These are phyloP conservation scores for Wickerhamiella azyma DNA, from an alignment of 805 yeast species.

Conservation along the genomic window DNA sequence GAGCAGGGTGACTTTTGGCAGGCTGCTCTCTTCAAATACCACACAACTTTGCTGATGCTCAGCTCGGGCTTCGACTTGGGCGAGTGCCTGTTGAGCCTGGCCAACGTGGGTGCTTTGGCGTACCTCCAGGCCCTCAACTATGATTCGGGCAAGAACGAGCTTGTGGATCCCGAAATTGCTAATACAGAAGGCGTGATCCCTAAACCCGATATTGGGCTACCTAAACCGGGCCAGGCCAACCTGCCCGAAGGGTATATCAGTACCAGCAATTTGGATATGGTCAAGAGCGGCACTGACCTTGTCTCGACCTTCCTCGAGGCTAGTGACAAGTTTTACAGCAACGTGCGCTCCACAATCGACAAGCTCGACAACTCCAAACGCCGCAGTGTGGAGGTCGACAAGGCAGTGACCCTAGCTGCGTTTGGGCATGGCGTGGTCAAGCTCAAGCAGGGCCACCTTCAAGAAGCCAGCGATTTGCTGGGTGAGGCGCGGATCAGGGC, in stretches of 20 bases:
- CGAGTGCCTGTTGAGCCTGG: constrained; percentile 49
- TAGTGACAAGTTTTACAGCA: constrained; percentile 13
- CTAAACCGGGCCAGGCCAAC: not conserved
- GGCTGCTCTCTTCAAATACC: constrained; percentile 47
- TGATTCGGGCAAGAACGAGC: constrained; percentile 25
- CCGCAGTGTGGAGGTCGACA: constrained; percentile 30
- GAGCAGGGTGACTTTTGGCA: constrained; percentile 51
- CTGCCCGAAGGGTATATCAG: constrained; percentile 7
- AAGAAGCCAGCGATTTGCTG: constrained; percentile 45
- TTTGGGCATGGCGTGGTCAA: constrained; percentile 76
- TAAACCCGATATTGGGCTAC: not conserved
- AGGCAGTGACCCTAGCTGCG: constrained; percentile 64
- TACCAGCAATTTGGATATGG: constrained; percentile 5
- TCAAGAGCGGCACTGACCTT: constrained; percentile 8
- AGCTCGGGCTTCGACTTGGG: constrained; percentile 53
- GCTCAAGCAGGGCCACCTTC: constrained; percentile 43
- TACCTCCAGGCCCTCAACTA: constrained; percentile 54
- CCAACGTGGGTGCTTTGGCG: constrained; percentile 55
- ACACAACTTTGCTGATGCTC: constrained; percentile 61
- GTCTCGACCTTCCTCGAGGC: constrained; percentile 11
- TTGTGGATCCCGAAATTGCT: constrained; percentile 23
- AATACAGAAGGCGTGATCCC: not conserved
- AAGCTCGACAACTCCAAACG: constrained; percentile 10
- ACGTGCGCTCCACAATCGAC: constrained; percentile 14
- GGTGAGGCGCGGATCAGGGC: constrained; percentile 62